phyloP scores from a whole-genome alignment of 2,329 filamentous ascomycete genomes.

The Epichloe glyceriae region DNA sequence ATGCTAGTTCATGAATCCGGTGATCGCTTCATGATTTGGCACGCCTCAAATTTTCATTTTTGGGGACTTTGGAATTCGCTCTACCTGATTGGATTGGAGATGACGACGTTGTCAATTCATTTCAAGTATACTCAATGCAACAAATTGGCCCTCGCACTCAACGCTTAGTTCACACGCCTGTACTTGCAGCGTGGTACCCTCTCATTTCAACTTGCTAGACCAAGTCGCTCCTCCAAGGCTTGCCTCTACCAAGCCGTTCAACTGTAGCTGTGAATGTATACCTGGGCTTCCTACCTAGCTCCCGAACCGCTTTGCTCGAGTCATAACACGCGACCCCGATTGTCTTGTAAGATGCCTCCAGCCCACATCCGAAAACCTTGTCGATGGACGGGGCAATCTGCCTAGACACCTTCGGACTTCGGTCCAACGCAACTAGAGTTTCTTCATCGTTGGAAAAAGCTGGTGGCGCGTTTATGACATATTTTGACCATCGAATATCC shows the following conservation, averaged over 20 bases:
- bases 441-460: constrained; percentile 21
- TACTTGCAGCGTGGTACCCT: constrained; percentile 30
- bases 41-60: neutral
- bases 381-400: constrained; percentile 14
- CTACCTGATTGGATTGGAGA: no score
- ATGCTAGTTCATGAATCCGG: no score
- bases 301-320: constrained; percentile 25
- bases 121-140: no score
- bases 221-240: constrained; percentile 27
- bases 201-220: constrained; percentile 26
- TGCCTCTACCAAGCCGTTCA: constrained; percentile 20
- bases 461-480: constrained; percentile 31
- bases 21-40: neutral
- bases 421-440: constrained; percentile 21
- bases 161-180: constrained; percentile 29
- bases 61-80: no score
- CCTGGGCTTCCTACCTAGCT: constrained; percentile 28
- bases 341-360: constrained; percentile 24
- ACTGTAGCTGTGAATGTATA: constrained; percentile 27
- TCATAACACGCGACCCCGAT: constrained; percentile 32
- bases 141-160: constrained; percentile 5
- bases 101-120: no score
- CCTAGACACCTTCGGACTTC: constrained; percentile 18
- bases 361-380: constrained; percentile 18
- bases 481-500: constrained; percentile 24